Base-by-base conservation (phyloP, 306 rosid species). In the Lupinus albus region DNA sequence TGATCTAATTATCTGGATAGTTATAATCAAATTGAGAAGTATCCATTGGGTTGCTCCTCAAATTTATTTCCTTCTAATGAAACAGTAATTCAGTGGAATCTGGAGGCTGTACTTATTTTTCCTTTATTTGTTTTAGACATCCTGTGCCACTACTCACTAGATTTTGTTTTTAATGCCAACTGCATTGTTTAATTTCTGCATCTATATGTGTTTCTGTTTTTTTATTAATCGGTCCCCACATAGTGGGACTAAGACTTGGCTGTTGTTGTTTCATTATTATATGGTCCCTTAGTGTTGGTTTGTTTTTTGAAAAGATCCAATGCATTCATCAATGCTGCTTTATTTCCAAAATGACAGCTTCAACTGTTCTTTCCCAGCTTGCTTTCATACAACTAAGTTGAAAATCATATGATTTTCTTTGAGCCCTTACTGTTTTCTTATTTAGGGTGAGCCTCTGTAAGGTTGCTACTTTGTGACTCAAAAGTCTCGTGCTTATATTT, bases 231-330 rank as follows among this genome's bases (percentile, higher is more conserved):
- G 36, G 25, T 62, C 35, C 32, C 21, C 35, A 20, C 21, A 6
- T 8, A 30, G 14, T 70, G 72, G n/a, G n/a, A n/a, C n/a, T n/a
- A n/a, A n/a, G n/a, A n/a, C n/a, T n/a, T n/a, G n/a, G n/a, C n/a
- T n/a, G n/a, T n/a, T n/a, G n/a, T n/a, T n/a, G n/a, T n/a, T n/a
- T n/a, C n/a, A n/a, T n/a, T n/a, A n/a, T n/a, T n/a, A n/a, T n/a
- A n/a, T n/a, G 36, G 25, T 62, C 35, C 32, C 21, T 10, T 8
- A 30, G 14, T 70, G 72, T 11, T 48, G 15, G 42, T 56, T 13
- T 67, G 28, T 38, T 38, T 20, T 54, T 64, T 48, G 47, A 64
- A 64, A 56, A 49, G 33, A 56, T 71, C 17, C 11, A 2, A n/a
- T 71, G 58, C 46, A 46, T 28, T 52, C 48, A 10, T 3, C 42